Percentiles rank a stretch among this genome's conserved stretches.
These are phyloP conservation scores for Lachancea fermentati DNA, from an alignment of 805 yeast species.

Conservation along the genomic window DNA sequence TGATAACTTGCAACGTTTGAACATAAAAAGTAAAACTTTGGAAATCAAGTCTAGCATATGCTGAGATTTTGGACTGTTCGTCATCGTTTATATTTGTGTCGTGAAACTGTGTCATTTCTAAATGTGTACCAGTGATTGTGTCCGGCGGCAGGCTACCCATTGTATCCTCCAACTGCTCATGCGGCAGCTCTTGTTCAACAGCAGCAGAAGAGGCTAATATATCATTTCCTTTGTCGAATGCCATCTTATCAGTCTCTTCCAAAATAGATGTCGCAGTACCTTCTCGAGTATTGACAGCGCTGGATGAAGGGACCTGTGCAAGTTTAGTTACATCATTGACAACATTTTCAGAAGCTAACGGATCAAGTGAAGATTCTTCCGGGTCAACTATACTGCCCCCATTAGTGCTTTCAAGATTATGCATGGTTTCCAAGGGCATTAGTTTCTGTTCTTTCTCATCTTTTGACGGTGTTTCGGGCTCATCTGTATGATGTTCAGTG, in stretches of 20 bases:
- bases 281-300: neutral
- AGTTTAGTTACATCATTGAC: neutral
- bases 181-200: neutral
- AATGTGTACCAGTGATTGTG: neutral
- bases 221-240: neutral
- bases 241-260: neutral
- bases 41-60: conserved; percentile 75
- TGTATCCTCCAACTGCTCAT: neutral
- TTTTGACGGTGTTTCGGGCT: conserved; percentile 4
- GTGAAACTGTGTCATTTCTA: conserved; percentile 6
- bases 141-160: neutral
- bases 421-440: neutral
- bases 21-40: conserved; percentile 92
- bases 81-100: conserved; percentile 10
- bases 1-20: conserved; percentile 87
- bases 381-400: neutral
- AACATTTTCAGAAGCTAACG: neutral
- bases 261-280: neutral
- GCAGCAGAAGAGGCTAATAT: neutral
- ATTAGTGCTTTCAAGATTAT: neutral
- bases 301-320: neutral
- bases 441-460: neutral
- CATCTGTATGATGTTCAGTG: neutral
- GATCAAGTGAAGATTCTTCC: neutral
- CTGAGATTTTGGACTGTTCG: conserved; percentile 39